Evolutionary conservation across 495 filamentous ascomycete species (phyloP).

Genomic region (Mytilinidion resinicola): DNA sequence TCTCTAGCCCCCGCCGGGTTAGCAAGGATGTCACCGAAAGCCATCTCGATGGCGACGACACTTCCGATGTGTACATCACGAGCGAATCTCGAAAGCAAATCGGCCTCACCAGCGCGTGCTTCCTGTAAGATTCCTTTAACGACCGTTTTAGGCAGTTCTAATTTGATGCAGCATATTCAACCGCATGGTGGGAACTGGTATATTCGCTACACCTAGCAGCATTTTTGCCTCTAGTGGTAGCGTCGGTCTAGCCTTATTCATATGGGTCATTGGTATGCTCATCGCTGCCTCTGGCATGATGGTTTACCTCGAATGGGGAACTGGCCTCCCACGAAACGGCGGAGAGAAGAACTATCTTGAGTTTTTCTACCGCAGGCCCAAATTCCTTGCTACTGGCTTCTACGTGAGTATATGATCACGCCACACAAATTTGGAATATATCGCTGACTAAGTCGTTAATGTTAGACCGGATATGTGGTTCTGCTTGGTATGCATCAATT

Average conservation of each 20-base stretch:
- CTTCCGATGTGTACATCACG: too few relatives aligned
- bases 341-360: constrained; percentile 65
- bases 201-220: constrained; percentile 39
- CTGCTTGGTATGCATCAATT: too few relatives aligned
- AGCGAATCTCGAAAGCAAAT: too few relatives aligned
- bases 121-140: too few relatives aligned
- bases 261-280: constrained; percentile 49
- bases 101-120: too few relatives aligned
- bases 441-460: too few relatives aligned
- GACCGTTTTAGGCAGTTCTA: too few relatives aligned
- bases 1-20: too few relatives aligned
- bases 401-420: constrained; percentile 47
- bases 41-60: too few relatives aligned
- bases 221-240: constrained; percentile 39
- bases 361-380: constrained; percentile 56
- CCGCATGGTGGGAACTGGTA: constrained; percentile 34
- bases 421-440: constrained; percentile 19
- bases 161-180: constrained; percentile 34
- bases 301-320: constrained; percentile 33
- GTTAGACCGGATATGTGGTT: too few relatives aligned
- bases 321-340: constrained; percentile 48
- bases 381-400: constrained; percentile 59
- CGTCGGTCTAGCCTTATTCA: constrained; percentile 47
- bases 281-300: constrained; percentile 43
- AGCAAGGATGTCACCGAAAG: too few relatives aligned